phyloP scores from a whole-genome alignment of 78 protist species.

The Emiliania huxleyi region DNA sequence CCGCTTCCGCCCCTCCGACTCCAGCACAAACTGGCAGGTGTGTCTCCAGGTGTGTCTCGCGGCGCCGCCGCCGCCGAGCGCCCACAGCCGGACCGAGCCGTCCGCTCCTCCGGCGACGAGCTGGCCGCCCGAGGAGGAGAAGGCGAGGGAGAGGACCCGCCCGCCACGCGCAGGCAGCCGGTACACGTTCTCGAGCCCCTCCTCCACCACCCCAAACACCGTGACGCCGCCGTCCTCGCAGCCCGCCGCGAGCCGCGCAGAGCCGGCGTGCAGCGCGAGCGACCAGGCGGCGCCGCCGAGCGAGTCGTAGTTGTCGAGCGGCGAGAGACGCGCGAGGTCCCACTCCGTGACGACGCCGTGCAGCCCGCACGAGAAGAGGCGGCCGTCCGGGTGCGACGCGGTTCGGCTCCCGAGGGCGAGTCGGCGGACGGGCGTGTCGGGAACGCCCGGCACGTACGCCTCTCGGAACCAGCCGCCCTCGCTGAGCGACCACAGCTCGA shows the following conservation, averaged over 20 bases:
- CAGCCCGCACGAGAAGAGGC: neutral
- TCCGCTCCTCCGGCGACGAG: neutral
- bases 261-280: neutral
- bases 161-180: neutral
- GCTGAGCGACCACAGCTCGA: neutral
- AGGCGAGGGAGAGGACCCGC: neutral
- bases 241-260: neutral
- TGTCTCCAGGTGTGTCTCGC: neutral
- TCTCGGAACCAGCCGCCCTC: neutral
- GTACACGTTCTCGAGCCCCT: neutral
- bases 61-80: neutral
- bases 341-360: neutral
- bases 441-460: neutral
- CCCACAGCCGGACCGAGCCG: neutral
- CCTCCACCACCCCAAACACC: too few relatives aligned
- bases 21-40: neutral
- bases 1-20: neutral
- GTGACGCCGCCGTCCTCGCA: neutral
- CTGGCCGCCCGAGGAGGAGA: neutral
- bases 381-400: neutral
- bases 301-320: neutral
- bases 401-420: neutral
- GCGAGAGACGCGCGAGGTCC: neutral
- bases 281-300: neutral
- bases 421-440: neutral